Evolutionary conservation across 2,329 filamentous ascomycete genomes (phyloP).

Genomic region (Paraphoma chrysanthemicola): DNA sequence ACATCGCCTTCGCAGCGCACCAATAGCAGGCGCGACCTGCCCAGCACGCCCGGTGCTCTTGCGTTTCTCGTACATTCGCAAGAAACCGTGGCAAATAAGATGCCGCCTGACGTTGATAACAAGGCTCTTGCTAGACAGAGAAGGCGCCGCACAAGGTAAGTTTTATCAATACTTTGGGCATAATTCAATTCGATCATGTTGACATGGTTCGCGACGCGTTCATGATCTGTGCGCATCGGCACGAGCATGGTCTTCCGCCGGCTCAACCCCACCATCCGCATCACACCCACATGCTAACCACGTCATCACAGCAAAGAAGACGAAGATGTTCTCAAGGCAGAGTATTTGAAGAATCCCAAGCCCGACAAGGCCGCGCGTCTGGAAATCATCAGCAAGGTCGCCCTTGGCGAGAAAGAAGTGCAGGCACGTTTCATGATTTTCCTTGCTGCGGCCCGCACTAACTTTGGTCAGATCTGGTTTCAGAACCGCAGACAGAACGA

Average conservation of each 20-base stretch:
- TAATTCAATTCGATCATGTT: conserved; percentile 21
- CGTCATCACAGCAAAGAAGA: conserved; percentile 65
- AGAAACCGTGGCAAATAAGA: conserved; percentile 62
- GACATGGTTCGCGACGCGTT: conserved; percentile 36
- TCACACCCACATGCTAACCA: conserved; percentile 31
- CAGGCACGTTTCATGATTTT: conserved; percentile 69
- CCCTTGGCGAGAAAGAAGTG: conserved; percentile 92
- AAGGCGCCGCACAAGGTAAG: conserved; percentile 67
- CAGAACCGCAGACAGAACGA: conserved; percentile 85
- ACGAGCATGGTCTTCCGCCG: conserved; percentile 25
- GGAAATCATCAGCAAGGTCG: conserved; percentile 83
- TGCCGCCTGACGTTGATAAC: conserved; percentile 65
- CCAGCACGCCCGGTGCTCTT: conserved; percentile 46
- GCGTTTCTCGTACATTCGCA: conserved; percentile 68
- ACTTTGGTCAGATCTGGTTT: conserved; percentile 83
- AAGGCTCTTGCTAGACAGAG: conserved; percentile 67
- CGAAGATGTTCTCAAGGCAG: conserved; percentile 84
- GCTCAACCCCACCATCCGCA: conserved; percentile 27
- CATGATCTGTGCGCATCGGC: conserved; percentile 34
- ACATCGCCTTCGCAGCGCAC: conserved; percentile 25
- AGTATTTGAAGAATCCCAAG: conserved; percentile 85
- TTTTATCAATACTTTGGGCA: conserved; percentile 15
- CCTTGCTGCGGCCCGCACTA: conserved; percentile 34
- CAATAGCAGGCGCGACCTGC: conserved; percentile 25
- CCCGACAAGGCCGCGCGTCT: conserved; percentile 89